Base-by-base conservation (phyloP, 2,329 filamentous ascomycete species). In the Lachnellula hyalina region DNA sequence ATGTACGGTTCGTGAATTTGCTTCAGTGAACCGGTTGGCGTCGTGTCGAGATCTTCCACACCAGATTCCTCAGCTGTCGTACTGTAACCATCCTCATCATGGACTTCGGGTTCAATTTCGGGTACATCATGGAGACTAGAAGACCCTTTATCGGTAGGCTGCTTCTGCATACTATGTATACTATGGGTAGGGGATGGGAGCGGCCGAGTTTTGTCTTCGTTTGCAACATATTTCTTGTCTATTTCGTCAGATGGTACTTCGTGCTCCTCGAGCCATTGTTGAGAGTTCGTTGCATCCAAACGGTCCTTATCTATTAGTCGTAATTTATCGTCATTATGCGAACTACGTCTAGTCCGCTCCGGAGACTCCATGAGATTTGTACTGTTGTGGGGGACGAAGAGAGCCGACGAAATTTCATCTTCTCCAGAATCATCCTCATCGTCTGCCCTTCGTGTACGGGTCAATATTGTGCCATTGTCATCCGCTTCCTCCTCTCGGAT, bases 361-460 rank as follows among this genome's bases (percentile, higher is more conserved):
- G 73, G 66, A 28, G 71, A 71, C 46, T 78, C 68, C 28, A 56
- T 77, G 66, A 44, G 66, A 61, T 28, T 28, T 7, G 28, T 28
- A 23, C 78, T 79, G 64, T 89, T 84, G 73, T 93, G 89, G 42
- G 89, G 89, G 47, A 91, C 78, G 68, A 94, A 94, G 41, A 91
- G 78, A 23, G 89, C 89, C 34, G 88, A 93, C n/a, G 87, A 90
- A 59, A 94, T 91, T 70, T 93, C 89, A 70, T 94, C 89, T 68
- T 89, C 85, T 55, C 89, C 86, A 14, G 87, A 91, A 52, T 80
- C 78, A 32, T 80, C 76, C 47, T 80, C 79, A 23, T 81, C 78
- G 19, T 68, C 65, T 25, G 50, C 47, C 49, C 59, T 62, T 48
- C 64, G 65, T 21, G 54, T 36, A 9, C 54, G 54, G 7, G 57